These are phyloP conservation scores for Chytriomyces sp. DNA, from an alignment of 192 early-diverging fungal genomes.

Conservation along the genomic window DNA sequence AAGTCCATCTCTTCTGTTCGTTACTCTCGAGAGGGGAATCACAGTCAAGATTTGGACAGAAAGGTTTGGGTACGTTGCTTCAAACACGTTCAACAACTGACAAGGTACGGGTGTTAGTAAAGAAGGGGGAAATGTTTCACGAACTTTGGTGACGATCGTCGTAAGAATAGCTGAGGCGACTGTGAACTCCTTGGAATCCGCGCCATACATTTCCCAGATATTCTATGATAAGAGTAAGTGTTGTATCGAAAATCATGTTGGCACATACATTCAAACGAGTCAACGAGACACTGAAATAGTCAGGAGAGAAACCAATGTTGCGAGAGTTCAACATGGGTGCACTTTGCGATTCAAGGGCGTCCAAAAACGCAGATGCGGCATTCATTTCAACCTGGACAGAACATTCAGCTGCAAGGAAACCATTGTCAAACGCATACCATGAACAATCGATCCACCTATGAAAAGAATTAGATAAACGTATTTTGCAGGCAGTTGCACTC, in stretches of 20 bases:
- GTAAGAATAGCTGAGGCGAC: background rate
- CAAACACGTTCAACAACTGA: constrained; percentile 1
- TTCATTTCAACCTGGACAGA: constrained; percentile 19
- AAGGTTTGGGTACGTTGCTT: constrained; percentile 1
- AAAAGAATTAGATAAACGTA: too few relatives aligned
- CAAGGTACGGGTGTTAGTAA: background rate
- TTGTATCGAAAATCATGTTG: background rate
- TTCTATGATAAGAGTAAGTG: background rate
- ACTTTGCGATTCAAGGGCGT: background rate
- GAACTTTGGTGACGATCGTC: background rate
- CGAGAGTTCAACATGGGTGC: background rate
- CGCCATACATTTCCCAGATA: constrained; percentile 12
- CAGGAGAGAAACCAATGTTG: background rate
- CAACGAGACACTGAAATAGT: background rate
- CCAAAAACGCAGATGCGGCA: background rate
- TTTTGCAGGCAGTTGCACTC: too few relatives aligned
- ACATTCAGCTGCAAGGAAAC: background rate
- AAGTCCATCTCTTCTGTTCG: background rate
- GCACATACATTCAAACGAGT: background rate
- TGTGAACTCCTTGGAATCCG: constrained; percentile 2
- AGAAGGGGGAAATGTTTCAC: background rate
- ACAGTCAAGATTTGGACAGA: constrained; percentile 12
- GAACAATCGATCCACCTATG: constrained; percentile 19
- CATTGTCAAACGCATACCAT: background rate
- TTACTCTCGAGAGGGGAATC: background rate